These are phyloP conservation scores for Paragyromitra xinjiangensis DNA, from an alignment of 495 filamentous ascomycete species.

Conservation along the genomic window DNA sequence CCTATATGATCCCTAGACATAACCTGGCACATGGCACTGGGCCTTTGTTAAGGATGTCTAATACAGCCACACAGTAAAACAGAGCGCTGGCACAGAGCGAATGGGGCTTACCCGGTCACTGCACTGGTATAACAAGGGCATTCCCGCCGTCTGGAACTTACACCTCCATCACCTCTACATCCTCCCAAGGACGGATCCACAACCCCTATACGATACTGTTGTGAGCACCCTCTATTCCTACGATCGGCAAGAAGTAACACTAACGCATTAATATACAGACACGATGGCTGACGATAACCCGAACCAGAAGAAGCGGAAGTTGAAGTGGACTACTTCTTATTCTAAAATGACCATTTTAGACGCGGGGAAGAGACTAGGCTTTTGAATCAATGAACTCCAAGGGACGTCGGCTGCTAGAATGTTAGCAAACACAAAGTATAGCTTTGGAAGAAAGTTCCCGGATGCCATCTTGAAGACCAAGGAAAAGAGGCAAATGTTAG, in stretches of 20 bases:
- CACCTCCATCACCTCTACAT: too few species aligned
- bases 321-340: slow-evolving; percentile 35
- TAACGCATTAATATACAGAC: slow-evolving; percentile 1
- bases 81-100: too few species aligned
- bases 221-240: slow-evolving; percentile 11
- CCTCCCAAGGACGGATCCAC: too few species aligned
- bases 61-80: too few species aligned
- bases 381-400: slow-evolving; percentile 11
- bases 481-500: slow-evolving; percentile 33
- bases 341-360: slow-evolving; percentile 15
- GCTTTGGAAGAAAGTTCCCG: background rate
- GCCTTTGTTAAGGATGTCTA: too few species aligned
- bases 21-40: too few species aligned
- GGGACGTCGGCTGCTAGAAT: slow-evolving; percentile 14
- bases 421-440: slow-evolving; percentile 4
- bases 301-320: slow-evolving; percentile 31
- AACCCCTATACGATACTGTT: background rate
- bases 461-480: slow-evolving; percentile 11
- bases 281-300: slow-evolving; percentile 36
- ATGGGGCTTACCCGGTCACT: too few species aligned
- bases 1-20: too few species aligned
- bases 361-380: slow-evolving; percentile 34
- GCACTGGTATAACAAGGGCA: too few species aligned
- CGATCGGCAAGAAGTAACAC: slow-evolving; percentile 4
- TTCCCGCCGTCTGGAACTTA: too few species aligned